Conservation (phyloP, 2,329 filamentous ascomycete species). For the Colletotrichum tropicicola region DNA sequence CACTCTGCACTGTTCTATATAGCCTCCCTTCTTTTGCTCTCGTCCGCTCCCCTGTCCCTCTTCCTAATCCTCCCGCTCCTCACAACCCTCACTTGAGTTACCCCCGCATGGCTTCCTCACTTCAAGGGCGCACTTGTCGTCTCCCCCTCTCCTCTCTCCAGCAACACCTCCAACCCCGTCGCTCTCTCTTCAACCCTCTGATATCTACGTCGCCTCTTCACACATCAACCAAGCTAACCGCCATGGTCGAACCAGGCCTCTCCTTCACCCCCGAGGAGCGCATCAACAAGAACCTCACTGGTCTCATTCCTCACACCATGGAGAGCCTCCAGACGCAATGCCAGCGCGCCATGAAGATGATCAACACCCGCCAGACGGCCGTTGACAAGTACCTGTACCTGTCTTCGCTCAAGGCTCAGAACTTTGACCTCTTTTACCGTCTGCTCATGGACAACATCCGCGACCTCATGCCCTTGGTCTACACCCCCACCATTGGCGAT, state of each 20-base stretch:
- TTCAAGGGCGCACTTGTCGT: conserved; percentile 23
- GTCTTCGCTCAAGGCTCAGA: conserved; percentile 77
- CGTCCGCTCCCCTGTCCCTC: conserved; percentile 1
- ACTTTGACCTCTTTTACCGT: conserved; percentile 85
- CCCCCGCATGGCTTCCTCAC: conserved; percentile 27
- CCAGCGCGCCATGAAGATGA: conserved; percentile 76
- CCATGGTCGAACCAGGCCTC: conserved; percentile 55
- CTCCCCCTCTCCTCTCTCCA: conserved; percentile 15
- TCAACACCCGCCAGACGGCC: conserved; percentile 72
- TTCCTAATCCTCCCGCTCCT: not conserved
- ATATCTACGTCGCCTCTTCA: conserved; percentile 10
- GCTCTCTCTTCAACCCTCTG: not conserved
- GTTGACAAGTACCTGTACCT: conserved; percentile 89
- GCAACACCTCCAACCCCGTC: conserved; percentile 3
- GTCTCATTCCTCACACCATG: conserved; percentile 71
- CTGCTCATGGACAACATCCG: conserved; percentile 80
- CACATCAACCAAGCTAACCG: conserved; percentile 25
- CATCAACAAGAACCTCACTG: conserved; percentile 70
- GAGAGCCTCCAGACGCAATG: conserved; percentile 69
- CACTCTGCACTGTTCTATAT: conserved; percentile 21
- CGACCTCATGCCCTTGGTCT: conserved; percentile 85
- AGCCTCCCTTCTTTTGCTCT: conserved; percentile 15
- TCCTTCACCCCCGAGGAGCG: conserved; percentile 73
- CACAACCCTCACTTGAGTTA: not conserved
- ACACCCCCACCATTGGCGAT: conserved; percentile 92